Conservation (phyloP, 2,329 filamentous ascomycete genomes). For the Pyricularia pennisetigena region DNA sequence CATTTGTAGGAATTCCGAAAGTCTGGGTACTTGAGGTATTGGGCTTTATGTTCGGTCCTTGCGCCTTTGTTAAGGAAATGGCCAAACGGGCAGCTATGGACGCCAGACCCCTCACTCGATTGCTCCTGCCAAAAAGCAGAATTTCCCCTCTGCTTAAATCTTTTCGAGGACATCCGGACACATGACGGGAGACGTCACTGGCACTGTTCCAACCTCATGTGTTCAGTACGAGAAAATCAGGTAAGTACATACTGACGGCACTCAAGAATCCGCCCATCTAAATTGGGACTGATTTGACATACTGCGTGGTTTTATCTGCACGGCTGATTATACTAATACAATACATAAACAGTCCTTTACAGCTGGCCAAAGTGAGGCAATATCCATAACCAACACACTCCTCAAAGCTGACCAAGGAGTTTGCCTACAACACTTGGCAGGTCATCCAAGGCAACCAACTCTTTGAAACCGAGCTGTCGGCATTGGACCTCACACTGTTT, state of each 20-base stretch:
- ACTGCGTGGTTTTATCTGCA: not conserved
- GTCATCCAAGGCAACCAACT: conserved; percentile 42
- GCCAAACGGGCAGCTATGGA: not conserved
- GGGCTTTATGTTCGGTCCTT: too few relatives aligned
- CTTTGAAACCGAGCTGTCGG: conserved; percentile 52
- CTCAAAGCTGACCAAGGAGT: conserved; percentile 39
- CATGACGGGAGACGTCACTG: too few relatives aligned
- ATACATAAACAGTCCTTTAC: not conserved
- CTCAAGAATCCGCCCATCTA: too few relatives aligned
- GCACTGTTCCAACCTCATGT: too few relatives aligned
- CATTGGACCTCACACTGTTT: conserved; percentile 70
- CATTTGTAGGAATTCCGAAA: not conserved
- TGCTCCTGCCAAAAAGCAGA: not conserved
- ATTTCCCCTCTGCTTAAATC: not conserved
- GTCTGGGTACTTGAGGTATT: too few relatives aligned
- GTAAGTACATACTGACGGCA: too few relatives aligned
- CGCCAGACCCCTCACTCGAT: not conserved
- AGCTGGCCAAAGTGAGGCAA: not conserved
- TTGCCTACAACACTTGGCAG: conserved; percentile 35
- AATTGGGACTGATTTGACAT: too few relatives aligned
- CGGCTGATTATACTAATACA: not conserved
- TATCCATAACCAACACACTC: too few relatives aligned
- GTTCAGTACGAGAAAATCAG: too few relatives aligned
- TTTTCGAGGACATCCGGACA: not conserved
- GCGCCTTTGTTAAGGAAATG: not conserved